Evolutionary conservation across 2,329 filamentous ascomycete species (phyloP).

Genomic region (Colletotrichum cordylinicola): DNA sequence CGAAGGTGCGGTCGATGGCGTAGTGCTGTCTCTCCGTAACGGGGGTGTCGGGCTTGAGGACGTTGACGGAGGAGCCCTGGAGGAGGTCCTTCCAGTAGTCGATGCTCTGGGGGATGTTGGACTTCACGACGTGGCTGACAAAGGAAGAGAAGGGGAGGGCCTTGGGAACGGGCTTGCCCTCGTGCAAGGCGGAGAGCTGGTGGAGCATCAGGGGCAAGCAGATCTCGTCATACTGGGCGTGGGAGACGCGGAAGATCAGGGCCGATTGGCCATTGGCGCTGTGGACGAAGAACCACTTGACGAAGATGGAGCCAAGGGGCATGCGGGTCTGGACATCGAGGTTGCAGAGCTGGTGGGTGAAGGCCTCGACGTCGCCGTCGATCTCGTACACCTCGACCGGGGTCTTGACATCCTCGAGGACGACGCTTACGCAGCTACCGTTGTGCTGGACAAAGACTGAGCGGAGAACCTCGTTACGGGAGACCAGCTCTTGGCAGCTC

Average conservation of each 20-base stretch:
- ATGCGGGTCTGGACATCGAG: conserved; percentile 61
- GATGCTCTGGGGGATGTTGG: conserved; percentile 53
- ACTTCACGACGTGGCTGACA: conserved; percentile 45
- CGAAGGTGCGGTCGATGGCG: conserved; percentile 45
- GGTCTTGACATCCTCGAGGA: conserved; percentile 59
- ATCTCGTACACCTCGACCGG: conserved; percentile 59
- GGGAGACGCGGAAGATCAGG: conserved; percentile 68
- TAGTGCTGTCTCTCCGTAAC: conserved; percentile 42
- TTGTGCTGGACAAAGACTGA: conserved; percentile 66
- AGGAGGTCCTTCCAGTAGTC: conserved; percentile 68
- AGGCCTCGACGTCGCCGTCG: conserved; percentile 55
- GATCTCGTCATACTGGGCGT: conserved; percentile 74
- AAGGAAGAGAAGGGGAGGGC: conserved; percentile 52
- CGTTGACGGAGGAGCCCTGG: conserved; percentile 53
- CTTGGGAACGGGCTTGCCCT: conserved; percentile 31
- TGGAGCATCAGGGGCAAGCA: conserved; percentile 67
- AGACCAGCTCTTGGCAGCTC: conserved; percentile 61
- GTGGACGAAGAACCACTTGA: conserved; percentile 62
- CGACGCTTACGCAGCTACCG: conserved; percentile 58
- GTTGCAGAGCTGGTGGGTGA: conserved; percentile 58
- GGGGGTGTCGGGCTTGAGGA: conserved; percentile 43
- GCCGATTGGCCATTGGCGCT: conserved; percentile 35
- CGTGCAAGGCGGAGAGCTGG: conserved; percentile 62
- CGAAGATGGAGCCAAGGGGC: conserved; percentile 64
- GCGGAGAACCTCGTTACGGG: conserved; percentile 67